Conservation (phyloP, 495 filamentous ascomycete species). For the Penicillium silybi region DNA sequence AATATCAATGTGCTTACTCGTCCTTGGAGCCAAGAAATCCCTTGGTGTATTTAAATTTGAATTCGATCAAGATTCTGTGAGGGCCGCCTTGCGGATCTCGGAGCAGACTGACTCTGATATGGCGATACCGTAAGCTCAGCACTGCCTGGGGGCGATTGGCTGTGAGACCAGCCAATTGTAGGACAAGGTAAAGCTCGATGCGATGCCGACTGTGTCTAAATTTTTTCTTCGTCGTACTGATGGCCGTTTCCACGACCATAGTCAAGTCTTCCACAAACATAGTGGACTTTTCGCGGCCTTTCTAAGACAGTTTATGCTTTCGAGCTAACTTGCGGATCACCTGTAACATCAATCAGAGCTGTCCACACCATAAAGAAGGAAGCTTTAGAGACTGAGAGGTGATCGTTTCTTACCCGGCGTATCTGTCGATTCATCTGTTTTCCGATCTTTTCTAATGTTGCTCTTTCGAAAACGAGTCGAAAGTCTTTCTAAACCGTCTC, state of each 20-base stretch:
- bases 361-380: conserved; percentile 5
- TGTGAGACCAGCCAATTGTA: conserved; percentile 25
- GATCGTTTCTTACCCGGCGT: conserved; percentile 17
- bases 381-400: conserved; percentile 7
- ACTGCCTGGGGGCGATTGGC: conserved; percentile 24
- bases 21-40: conserved; percentile 27
- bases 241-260: conserved; percentile 20
- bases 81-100: conserved; percentile 27
- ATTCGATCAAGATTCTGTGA: conserved; percentile 29
- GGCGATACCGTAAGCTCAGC: conserved; percentile 23
- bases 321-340: conserved; percentile 14
- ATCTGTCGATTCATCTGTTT: conserved; percentile 23
- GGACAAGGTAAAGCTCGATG: conserved; percentile 23
- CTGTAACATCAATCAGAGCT: conserved; percentile 14
- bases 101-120: conserved; percentile 29
- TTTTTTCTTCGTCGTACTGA: conserved; percentile 26
- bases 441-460: conserved; percentile 20
- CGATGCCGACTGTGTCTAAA: conserved; percentile 25
- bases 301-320: conserved; percentile 20
- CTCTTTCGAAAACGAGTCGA: conserved; percentile 24
- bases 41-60: conserved; percentile 35
- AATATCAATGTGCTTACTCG: conserved; percentile 11
- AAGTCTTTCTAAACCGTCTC: conserved; percentile 29
- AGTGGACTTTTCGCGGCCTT: conserved; percentile 21
- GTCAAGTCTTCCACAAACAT: conserved; percentile 26